Percentiles rank a stretch among this genome's conserved stretches.
Evolutionary conservation across 2,329 filamentous ascomycete species (phyloP).

Genomic region (Aspergillus tubingensis): DNA sequence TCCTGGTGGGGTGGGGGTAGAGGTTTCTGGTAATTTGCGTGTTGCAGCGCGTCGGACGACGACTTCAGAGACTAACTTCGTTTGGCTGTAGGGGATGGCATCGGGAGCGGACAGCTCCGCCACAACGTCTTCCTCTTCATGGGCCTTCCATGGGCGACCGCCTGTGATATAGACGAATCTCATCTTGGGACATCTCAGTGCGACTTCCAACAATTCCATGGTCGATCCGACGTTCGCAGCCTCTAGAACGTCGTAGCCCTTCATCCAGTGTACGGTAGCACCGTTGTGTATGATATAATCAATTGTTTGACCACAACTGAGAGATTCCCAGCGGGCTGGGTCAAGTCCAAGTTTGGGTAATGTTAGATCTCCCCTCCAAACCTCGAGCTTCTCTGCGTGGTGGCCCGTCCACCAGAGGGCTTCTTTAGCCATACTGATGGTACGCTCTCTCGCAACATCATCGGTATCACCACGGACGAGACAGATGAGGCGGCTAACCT

Average conservation of each 20-base stretch:
- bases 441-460: neutral
- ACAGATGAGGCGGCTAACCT: constrained; percentile 18
- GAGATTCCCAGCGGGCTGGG: constrained; percentile 2
- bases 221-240: constrained; percentile 15
- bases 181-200: neutral
- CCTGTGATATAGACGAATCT: constrained; percentile 13
- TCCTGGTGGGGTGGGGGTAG: neutral
- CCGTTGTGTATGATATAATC: constrained; percentile 15
- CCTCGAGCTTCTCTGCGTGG: constrained; percentile 20
- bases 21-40: neutral
- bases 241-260: constrained; percentile 4
- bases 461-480: constrained; percentile 18
- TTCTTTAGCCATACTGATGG: constrained; percentile 12
- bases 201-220: constrained; percentile 5
- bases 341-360: constrained; percentile 11
- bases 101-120: constrained; percentile 3
- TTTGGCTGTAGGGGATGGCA: constrained; percentile 14
- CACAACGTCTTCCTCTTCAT: neutral
- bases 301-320: constrained; percentile 7
- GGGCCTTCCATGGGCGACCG: constrained; percentile 1
- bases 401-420: constrained; percentile 23
- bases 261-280: constrained; percentile 14
- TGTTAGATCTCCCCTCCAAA: constrained; percentile 25
- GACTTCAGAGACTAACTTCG: constrained; percentile 15
- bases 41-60: neutral